phyloP scores from a whole-genome alignment of 23 red algal species.

The Gracilaria gracilis region DNA sequence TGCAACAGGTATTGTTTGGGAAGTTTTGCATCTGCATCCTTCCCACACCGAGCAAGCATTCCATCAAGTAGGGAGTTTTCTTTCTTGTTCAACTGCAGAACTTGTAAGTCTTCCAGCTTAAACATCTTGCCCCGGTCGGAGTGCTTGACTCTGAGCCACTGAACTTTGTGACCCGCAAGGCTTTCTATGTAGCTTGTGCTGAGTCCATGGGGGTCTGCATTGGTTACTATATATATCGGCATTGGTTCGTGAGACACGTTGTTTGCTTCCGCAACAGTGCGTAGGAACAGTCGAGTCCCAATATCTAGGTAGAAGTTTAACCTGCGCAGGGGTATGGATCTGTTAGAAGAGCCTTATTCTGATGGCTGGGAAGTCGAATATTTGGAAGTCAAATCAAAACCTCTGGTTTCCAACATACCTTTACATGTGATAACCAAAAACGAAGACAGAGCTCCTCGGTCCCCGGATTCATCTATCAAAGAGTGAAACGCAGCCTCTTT shows the following conservation, averaged over 20 bases:
- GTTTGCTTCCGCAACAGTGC: neutral
- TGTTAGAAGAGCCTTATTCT: neutral
- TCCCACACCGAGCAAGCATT: neutral
- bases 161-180: constrained; percentile 8
- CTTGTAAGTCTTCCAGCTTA: neutral
- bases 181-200: constrained; percentile 55
- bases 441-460: neutral
- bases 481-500: constrained; percentile 71
- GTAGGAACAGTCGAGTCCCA: constrained; percentile 39
- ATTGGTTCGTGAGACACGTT: neutral
- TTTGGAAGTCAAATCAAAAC: neutral
- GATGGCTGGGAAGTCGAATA: neutral
- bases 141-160: constrained; percentile 56
- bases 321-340: neutral
- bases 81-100: constrained; percentile 30
- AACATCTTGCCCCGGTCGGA: constrained; percentile 46
- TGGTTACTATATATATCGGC: constrained; percentile 68
- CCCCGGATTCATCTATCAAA: constrained; percentile 29
- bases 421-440: constrained; percentile 57
- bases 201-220: constrained; percentile 76
- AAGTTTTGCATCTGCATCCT: neutral
- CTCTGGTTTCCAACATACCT: constrained; percentile 6
- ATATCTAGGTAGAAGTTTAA: constrained; percentile 56
- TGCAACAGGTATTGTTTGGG: neutral
- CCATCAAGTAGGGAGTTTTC: constrained; percentile 44